Evolutionary conservation across 1,284 basidiomycete genomes (phyloP), one percentile per base, ranked within the genome.

Genomic region (Taiwanofungus camphoratus): DNA sequence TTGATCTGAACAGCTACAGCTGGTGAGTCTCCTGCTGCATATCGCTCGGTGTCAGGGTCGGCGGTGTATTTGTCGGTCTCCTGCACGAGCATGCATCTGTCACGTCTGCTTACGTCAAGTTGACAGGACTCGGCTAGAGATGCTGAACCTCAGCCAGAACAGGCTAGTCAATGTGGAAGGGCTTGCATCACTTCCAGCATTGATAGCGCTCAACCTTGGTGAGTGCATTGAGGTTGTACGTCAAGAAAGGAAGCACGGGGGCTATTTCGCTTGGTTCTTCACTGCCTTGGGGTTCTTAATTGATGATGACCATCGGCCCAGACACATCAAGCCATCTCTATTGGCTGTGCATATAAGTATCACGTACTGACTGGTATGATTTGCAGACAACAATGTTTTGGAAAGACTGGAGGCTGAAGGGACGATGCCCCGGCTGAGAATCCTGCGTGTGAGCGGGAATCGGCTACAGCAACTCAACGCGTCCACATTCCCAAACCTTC

Each of bases 361-460:
- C 9, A 35, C 48, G 40, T 24, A 34, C 29, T 42, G 33, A 36
- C 23, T 40, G 41, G 20, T 36, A 36, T 48, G 42, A 21, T 42
- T 29, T 39, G 34, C 63, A 93, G 92, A 94, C 61, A 73, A 81
- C 60, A 95, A 95, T 66, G 58, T 64, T 36, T 62, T 92, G 41
- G 62, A 59, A 43, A 68, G 70, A 46, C 59, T 88, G 43, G 72
- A 70, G 47, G 57, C 75, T 33, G 72, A 70, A 43, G 69, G 69
- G 41, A 51, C 63, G 26, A 79, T 92, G 76, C 66, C 74, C 23
- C 76, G 76, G 49, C 64, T 97, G 51, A 83, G 90, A n/a, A 83
- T 91, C 36, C 76, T 99, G 45, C 84, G 92, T 19, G 68, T 89
- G 40, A 93, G 88, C 68, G 80, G 81, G 57, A 99, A 99, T 66